Evolutionary conservation across 495 filamentous ascomycete species (phyloP).

Genomic region (Monascus purpureus): DNA sequence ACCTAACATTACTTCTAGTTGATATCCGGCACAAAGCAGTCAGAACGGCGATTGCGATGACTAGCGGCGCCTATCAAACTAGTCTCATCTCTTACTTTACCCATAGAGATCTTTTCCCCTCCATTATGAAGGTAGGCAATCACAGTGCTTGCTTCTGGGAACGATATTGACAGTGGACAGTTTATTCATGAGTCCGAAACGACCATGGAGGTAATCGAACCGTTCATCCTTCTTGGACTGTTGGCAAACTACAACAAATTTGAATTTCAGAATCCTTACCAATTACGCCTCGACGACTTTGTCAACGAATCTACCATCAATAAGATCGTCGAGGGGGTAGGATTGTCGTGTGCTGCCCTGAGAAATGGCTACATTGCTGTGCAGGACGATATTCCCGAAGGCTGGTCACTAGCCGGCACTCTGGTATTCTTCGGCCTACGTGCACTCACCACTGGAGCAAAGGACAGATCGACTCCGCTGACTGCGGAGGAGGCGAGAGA

Average conservation of each 20-base stretch:
- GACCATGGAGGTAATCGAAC: conserved; percentile 45
- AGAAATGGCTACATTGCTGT: conserved; percentile 74
- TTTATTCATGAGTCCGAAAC: conserved; percentile 73
- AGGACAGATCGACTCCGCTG: conserved; percentile 35
- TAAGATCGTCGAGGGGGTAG: conserved; percentile 65
- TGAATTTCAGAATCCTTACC: conserved; percentile 95
- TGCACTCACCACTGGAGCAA: conserved; percentile 53
- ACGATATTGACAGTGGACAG: conserved; percentile 25
- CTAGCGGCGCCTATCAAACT: conserved; percentile 89
- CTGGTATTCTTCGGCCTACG: conserved; percentile 77
- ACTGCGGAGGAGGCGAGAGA: conserved; percentile 62
- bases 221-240: conserved; percentile 75
- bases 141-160: not conserved
- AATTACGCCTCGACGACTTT: conserved; percentile 89
- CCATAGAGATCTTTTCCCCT: conserved; percentile 85
- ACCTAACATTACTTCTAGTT: conserved; percentile 32
- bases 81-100: conserved; percentile 90
- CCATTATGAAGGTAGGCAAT: conserved; percentile 72
- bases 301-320: conserved; percentile 82
- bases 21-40: conserved; percentile 68
- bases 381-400: conserved; percentile 82
- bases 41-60: conserved; percentile 64
- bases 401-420: conserved; percentile 71
- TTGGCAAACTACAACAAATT: conserved; percentile 99
- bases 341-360: conserved; percentile 46